These are phyloP conservation scores for Stramenopiles sp. DNA, from an alignment of 352 stramenopile species.

Conservation along the genomic window DNA sequence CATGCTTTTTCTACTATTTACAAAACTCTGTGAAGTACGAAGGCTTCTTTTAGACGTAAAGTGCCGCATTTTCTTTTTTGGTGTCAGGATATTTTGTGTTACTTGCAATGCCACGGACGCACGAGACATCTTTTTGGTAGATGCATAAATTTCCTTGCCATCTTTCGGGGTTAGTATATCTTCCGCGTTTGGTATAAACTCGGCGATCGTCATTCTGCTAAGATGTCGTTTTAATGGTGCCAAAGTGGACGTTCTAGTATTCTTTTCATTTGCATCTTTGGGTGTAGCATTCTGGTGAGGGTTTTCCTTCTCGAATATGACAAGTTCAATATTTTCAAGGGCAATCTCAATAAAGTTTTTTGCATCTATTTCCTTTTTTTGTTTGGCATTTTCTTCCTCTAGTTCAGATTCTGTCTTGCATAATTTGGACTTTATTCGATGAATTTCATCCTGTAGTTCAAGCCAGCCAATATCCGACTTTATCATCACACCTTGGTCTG, in stretches of 20 bases:
- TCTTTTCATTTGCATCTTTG: background rate
- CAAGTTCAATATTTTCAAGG: background rate
- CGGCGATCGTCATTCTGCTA: background rate
- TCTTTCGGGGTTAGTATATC: background rate
- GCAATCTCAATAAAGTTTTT: background rate
- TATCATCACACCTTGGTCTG: background rate
- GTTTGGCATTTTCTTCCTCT: background rate
- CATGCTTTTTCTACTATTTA: background rate
- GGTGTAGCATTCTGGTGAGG: background rate
- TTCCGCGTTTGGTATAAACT: background rate
- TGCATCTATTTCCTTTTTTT: background rate
- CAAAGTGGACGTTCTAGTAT: background rate
- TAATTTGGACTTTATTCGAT: background rate
- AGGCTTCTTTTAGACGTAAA: background rate
- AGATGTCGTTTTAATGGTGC: background rate
- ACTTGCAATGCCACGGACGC: background rate
- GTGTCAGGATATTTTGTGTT: background rate
- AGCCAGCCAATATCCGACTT: background rate
- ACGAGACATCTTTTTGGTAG: background rate
- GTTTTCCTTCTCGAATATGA: background rate
- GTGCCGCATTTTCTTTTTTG: background rate
- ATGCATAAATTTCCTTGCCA: background rate
- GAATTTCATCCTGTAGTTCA: slow-evolving; percentile 5
- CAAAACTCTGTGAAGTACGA: background rate
- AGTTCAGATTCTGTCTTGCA: background rate